Base-by-base conservation (phyloP, 2,329 filamentous ascomycete species). In the Colletotrichum plurivorum region DNA sequence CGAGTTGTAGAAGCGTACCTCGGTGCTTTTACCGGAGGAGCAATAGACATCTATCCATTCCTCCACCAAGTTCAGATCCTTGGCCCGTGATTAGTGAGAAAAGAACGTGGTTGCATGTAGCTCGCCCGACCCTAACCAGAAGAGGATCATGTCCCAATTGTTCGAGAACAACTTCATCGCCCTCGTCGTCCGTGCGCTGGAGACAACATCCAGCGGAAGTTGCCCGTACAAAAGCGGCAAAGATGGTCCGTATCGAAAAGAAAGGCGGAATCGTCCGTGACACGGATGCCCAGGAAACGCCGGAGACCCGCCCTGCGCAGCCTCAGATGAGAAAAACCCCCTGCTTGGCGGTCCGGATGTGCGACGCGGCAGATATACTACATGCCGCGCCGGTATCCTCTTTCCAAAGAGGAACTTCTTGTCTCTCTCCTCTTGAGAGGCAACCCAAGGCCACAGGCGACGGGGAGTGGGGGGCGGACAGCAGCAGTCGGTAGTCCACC, bases 291-390 rank as follows among this genome's bases (percentile, higher is more conserved):
- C 31, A 36, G 31, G 31, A 9, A 8, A 22, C 41, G 31, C 39
- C 57, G 18, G 18, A 43, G 46, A 51, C 51, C 45, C 25, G 57
- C 31, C 45, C 10, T 39, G 57, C 8, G 46, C 49, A 51, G 57
- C 45, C 27, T 60, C 57, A 36, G 9, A 36, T 31, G 9, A 43
- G n/a, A 52, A 52, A 6, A 49, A 5, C n/a, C 31, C 46, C 45
- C 27, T 51, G 57, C 9, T 16, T n/a, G 5, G 46, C 18, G 41
- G 5, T 15, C 20, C 54, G 41, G 54, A 57, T 45, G 20, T 22
- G 56, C 56, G 22, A 59, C 56, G 43, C 43, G 56, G 56, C 43
- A 46, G 41, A 27, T 45, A 45, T 12, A 46, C n/a, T 16, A 46
- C 15, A 5, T 25, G 22, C n/a, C n/a, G 45, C 45, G 10, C 20